Evolutionary conservation across 2,329 filamentous ascomycete species (phyloP).

Genomic region (Fusarium sp.): DNA sequence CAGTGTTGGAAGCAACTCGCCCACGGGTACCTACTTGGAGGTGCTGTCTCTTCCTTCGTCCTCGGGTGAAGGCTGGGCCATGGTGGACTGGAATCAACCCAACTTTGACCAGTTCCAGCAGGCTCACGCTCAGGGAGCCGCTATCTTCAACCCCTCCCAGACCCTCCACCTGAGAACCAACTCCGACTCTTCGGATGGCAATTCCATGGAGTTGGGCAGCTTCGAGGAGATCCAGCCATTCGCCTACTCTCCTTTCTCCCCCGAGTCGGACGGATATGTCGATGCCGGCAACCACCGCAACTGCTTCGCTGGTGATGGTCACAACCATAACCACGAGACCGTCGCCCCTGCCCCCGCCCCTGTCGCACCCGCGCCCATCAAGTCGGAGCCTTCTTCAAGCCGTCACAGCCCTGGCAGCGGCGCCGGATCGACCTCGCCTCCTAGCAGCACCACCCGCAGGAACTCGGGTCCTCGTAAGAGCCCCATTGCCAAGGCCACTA

Average conservation of each 20-base stretch:
- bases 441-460: slow-evolving; percentile 70
- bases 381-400: slow-evolving; percentile 61
- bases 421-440: slow-evolving; percentile 68
- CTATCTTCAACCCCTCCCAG: slow-evolving; percentile 92
- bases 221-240: slow-evolving; percentile 82
- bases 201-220: slow-evolving; percentile 76
- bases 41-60: slow-evolving; percentile 84
- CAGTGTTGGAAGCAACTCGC: slow-evolving; percentile 58
- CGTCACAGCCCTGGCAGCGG: slow-evolving; percentile 71
- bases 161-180: slow-evolving; percentile 88
- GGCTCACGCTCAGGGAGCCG: slow-evolving; percentile 63
- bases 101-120: slow-evolving; percentile 70
- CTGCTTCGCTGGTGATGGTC: slow-evolving; percentile 68
- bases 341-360: slow-evolving; percentile 73
- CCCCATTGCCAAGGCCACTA: slow-evolving; percentile 81
- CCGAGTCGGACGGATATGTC: slow-evolving; percentile 79
- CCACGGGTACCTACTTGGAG: slow-evolving; percentile 75
- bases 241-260: slow-evolving; percentile 83
- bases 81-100: slow-evolving; percentile 79
- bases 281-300: slow-evolving; percentile 70
- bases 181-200: slow-evolving; percentile 85
- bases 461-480: slow-evolving; percentile 80
- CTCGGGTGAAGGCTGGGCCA: slow-evolving; percentile 87
- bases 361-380: slow-evolving; percentile 76
- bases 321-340: slow-evolving; percentile 62